Percentiles rank a stretch among this genome's conserved stretches.
Conservation (phyloP, 2,329 filamentous ascomycete species). For the Neocatenulostroma microsporum region DNA sequence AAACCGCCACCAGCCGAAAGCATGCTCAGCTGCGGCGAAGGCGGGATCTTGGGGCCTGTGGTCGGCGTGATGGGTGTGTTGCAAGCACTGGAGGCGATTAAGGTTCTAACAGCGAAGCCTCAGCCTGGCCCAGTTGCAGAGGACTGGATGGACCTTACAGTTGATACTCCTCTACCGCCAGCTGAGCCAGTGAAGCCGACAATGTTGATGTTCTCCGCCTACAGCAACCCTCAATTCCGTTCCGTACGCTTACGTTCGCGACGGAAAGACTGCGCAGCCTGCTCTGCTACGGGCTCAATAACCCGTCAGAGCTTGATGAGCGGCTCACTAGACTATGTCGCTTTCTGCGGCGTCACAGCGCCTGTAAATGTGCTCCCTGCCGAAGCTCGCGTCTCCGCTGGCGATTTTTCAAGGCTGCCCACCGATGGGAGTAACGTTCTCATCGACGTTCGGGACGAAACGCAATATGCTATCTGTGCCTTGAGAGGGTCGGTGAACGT, state of each 20-base stretch:
- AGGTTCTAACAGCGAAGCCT: constrained; percentile 56
- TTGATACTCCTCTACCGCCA: constrained; percentile 10
- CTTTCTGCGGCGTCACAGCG: constrained; percentile 65
- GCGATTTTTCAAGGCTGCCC: constrained; percentile 46
- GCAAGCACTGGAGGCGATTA: constrained; percentile 83
- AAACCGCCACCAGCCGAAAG: constrained; percentile 75
- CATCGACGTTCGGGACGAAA: constrained; percentile 75
- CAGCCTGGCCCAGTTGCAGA: neutral
- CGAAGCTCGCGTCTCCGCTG: constrained; percentile 60
- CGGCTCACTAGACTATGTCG: constrained; percentile 70
- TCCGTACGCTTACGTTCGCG: constrained; percentile 65
- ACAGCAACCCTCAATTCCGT: constrained; percentile 54
- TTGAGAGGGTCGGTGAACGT: constrained; percentile 70
- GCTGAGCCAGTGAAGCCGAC: constrained; percentile 28
- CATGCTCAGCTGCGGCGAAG: constrained; percentile 82
- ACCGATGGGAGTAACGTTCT: constrained; percentile 47
- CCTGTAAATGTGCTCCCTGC: constrained; percentile 52
- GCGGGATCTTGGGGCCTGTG: constrained; percentile 83
- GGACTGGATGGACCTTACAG: constrained; percentile 9
- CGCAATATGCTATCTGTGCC: constrained; percentile 74
- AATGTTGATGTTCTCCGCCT: constrained; percentile 50
- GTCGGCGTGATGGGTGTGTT: constrained; percentile 90
- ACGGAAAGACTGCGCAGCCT: constrained; percentile 66
- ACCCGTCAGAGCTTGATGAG: constrained; percentile 54
- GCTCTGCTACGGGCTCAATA: constrained; percentile 57